Percentiles rank a stretch among this genome's conserved stretches.
Conservation (phyloP, 1,284 basidiomycete genomes). For the Microbotryum saponariae region DNA sequence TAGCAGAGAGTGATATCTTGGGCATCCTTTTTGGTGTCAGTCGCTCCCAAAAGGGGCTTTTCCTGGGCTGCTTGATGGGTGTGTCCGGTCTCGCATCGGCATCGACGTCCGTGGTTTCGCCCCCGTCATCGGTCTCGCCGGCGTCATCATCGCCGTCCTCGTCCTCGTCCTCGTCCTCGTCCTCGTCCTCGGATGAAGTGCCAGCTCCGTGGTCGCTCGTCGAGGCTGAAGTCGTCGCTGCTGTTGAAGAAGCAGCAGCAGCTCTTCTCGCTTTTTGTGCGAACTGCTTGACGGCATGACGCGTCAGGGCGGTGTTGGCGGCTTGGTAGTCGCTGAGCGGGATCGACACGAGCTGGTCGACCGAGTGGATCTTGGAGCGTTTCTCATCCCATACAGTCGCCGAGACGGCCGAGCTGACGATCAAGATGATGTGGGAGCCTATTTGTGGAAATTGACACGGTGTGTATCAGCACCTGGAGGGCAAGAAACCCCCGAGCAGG, state of each 20-base stretch:
- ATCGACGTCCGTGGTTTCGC: conserved; percentile 35
- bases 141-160: conserved; percentile 48
- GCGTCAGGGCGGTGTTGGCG: conserved; percentile 7
- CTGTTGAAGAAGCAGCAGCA: conserved; percentile 49
- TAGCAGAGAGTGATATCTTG: background rate
- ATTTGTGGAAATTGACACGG: background rate
- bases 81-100: conserved; percentile 10
- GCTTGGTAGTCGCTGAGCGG: conserved; percentile 15
- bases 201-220: conserved; percentile 44
- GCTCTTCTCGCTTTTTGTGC: too few relatives aligned
- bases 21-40: conserved; percentile 5
- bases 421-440: conserved; percentile 19
- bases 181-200: conserved; percentile 51
- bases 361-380: conserved; percentile 10
- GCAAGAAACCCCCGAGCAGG: too few relatives aligned
- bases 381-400: conserved; percentile 19
- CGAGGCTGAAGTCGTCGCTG: conserved; percentile 50
- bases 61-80: background rate
- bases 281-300: conserved; percentile 47
- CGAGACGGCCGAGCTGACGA: conserved; percentile 9
- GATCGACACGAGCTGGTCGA: conserved; percentile 15
- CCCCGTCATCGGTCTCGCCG: conserved; percentile 46
- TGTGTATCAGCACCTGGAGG: conserved; percentile 37
- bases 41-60: conserved; percentile 23
- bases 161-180: conserved; percentile 49